A percentile compares a stretch with the other conserved stretches of the same genome.
Evolutionary conservation across 805 yeast genomes (phyloP).

Genomic region (Ogataea saltuana): DNA sequence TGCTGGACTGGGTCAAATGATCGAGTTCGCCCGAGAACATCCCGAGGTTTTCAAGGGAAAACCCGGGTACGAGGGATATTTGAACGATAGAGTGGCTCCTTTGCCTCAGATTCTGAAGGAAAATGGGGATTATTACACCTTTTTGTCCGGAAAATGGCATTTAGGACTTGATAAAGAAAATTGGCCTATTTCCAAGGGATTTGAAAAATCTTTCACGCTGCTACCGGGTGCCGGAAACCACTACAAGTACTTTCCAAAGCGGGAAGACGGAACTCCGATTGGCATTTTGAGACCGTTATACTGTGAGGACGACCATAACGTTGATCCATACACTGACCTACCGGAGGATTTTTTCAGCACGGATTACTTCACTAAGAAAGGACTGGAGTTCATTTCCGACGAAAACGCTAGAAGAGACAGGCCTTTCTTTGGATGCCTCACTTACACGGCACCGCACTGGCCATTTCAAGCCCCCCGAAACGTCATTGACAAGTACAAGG

Average conservation of each 20-base stretch:
- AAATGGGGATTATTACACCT: slow-evolving; percentile 47
- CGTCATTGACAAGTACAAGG: slow-evolving; percentile 47
- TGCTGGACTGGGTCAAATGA: slow-evolving; percentile 62
- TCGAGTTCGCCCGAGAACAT: slow-evolving; percentile 41
- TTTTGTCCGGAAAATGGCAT: slow-evolving; percentile 64
- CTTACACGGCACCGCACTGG: slow-evolving; percentile 70
- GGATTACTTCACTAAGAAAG: slow-evolving; percentile 45
- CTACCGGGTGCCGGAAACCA: slow-evolving; percentile 62
- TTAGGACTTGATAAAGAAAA: slow-evolving; percentile 49
- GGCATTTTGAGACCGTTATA: slow-evolving; percentile 43
- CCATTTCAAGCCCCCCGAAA: slow-evolving; percentile 61
- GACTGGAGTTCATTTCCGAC: slow-evolving; percentile 38
- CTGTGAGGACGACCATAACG: slow-evolving; percentile 39
- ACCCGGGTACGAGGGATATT: slow-evolving; percentile 58
- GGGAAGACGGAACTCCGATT: slow-evolving; percentile 28
- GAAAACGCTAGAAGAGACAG: slow-evolving; percentile 38
- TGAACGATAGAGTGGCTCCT: slow-evolving; percentile 53
- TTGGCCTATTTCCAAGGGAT: slow-evolving; percentile 52
- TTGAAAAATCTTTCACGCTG: slow-evolving; percentile 49
- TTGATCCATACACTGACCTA: slow-evolving; percentile 38
- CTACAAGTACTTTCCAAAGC: slow-evolving; percentile 45
- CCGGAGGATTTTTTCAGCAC: slow-evolving; percentile 53
- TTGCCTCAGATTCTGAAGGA: slow-evolving; percentile 52
- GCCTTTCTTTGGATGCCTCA: slow-evolving; percentile 55
- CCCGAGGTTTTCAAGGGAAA: slow-evolving; percentile 44